Evolutionary conservation across 2,329 filamentous ascomycete genomes (phyloP).

Genomic region (Lanzia echinophila): DNA sequence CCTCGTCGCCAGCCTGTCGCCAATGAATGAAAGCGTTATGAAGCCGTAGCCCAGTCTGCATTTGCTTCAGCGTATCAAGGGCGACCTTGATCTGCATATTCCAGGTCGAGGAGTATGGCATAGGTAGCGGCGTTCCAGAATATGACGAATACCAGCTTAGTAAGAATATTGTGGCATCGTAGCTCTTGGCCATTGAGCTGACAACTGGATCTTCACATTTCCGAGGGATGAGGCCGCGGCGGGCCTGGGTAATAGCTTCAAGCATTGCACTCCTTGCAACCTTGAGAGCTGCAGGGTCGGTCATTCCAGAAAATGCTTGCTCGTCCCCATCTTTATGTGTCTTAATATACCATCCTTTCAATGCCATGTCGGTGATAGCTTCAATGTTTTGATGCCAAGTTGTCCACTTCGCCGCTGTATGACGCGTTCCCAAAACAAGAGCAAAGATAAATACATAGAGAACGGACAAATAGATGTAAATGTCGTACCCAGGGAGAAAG

Average conservation of each 20-base stretch:
- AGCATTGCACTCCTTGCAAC: conserved; percentile 7
- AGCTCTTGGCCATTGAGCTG: conserved; percentile 40
- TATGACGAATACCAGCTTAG: conserved; percentile 35
- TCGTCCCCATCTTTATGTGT: conserved; percentile 5
- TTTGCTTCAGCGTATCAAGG: conserved; percentile 27
- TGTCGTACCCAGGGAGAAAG: conserved; percentile 43
- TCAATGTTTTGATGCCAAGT: conserved; percentile 48
- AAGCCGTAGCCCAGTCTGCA: conserved; percentile 28
- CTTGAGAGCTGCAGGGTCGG: conserved; percentile 13
- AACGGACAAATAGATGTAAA: conserved; percentile 48
- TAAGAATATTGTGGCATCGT: conserved; percentile 31
- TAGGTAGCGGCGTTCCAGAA: conserved; percentile 31
- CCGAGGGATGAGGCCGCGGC: conserved; percentile 7
- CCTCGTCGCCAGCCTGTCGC: conserved; percentile 29
- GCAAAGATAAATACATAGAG: conserved; percentile 45
- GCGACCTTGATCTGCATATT: conserved; percentile 29
- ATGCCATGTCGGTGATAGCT: conserved; percentile 42
- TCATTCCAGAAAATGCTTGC: conserved; percentile 29
- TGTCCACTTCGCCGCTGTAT: conserved; percentile 50
- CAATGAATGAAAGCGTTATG: conserved; percentile 31
- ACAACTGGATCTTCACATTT: conserved; percentile 12
- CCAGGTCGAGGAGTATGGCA: conserved; percentile 30
- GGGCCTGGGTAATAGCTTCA: conserved; percentile 33
- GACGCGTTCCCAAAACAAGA: conserved; percentile 45
- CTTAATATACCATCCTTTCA: conserved; percentile 37